Base-by-base conservation (phyloP, 2,329 filamentous ascomycete genomes). In the Pseudogymnoascus pannorum region DNA sequence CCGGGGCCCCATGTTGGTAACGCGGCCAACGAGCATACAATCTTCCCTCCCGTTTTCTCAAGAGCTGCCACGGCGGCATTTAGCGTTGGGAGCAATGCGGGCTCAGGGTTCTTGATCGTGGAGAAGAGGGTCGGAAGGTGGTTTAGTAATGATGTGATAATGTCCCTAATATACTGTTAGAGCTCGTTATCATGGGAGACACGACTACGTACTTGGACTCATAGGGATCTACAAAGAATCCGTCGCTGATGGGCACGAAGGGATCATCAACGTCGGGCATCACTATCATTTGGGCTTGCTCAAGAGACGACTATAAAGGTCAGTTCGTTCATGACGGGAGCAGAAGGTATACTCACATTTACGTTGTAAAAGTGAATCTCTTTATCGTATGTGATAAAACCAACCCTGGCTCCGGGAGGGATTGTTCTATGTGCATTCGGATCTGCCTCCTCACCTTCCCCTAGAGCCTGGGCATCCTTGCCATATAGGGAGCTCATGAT, bases 281-380 rank as follows among this genome's bases (percentile, higher is more conserved):
- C 58, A 99, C 92, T 79, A 99, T 85, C 91, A 99, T 97, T 72
- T 99, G 94, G 8, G 94, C 91, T 75, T 92, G 87, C 61, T 94
- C 88, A 42, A 97, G 79, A 40, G 82, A 82, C 36, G 91, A 76
- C 87, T 91, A 73, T 26, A 36, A 36, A 16, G 7, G 35, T n/a
- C 2, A 18, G 33, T 20, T 8, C 38, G 8, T n/a, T 24, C 9
- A 12, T 14, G 8, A 29, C 40, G 8, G 35, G 8, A 9, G 29
- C n/a, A 20, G 5, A 29, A 22, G 22, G 60, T 59, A 33, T 54
- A 81, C 87, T 77, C 78, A 90, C 86, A 70, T 87, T 91, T 68
- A 96, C 86, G 71, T 97, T 97, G 79, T 97, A 99, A 74, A 97
- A 99, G 72, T 99, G 94, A 63, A 99, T 89, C 69, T 97, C 92